A percentile compares a stretch with the other conserved stretches of the same genome.
Evolutionary conservation across 73 alveolate genomes (phyloP).

Genomic region (Uronychia setigera): DNA sequence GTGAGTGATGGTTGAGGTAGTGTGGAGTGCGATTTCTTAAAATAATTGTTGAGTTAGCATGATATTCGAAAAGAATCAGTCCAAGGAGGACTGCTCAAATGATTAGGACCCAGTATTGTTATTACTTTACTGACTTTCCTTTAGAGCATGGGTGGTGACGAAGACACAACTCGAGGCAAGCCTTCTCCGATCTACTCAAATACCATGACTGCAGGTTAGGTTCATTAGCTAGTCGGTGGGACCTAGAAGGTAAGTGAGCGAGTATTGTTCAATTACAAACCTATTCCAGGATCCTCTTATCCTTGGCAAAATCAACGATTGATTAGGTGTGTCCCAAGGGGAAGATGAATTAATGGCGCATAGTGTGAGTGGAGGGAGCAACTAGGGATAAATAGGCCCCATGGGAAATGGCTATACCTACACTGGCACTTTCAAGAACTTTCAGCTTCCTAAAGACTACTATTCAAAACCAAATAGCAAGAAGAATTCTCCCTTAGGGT

Average conservation of each 20-base stretch:
- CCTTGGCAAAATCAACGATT: no score
- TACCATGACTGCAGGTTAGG: no score
- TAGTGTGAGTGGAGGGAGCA: no score
- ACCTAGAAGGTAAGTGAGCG: no score
- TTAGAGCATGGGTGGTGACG: neutral
- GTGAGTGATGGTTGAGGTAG: slow-evolving; percentile 4
- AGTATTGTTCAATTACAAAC: no score
- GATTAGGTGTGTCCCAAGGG: no score
- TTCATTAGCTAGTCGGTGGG: no score
- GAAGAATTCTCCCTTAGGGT: neutral
- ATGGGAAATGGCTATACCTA: neutral
- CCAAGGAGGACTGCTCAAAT: neutral
- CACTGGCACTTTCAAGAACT: neutral
- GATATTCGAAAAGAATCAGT: neutral
- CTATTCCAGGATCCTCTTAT: no score
- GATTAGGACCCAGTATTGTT: neutral
- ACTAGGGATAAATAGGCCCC: no score
- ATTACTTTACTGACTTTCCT: no score
- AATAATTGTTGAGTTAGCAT: neutral
- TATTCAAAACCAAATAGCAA: neutral
- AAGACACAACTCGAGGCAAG: neutral
- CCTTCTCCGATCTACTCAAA: no score
- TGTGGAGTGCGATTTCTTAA: neutral
- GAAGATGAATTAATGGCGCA: no score
- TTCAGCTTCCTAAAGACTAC: neutral